Base-by-base conservation (phyloP, 768 basidiomycete species). In the Holtermanniella nyarrowii region DNA sequence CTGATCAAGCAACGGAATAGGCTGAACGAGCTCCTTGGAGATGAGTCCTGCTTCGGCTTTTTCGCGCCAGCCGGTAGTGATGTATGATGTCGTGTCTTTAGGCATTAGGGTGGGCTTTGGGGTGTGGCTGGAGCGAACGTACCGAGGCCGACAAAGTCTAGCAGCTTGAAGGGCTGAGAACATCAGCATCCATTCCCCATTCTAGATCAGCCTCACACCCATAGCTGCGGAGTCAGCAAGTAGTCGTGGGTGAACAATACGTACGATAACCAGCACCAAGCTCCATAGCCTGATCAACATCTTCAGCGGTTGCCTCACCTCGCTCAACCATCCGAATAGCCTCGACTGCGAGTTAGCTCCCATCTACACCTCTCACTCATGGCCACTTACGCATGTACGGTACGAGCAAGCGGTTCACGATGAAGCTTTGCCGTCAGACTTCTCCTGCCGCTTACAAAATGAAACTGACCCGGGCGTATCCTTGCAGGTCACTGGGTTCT, bases 221-320 rank as follows among this genome's bases (percentile, higher is more conserved):
- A 73, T 70, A 22, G 69, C 66, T 68, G 52, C 14, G 20, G 25
- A 18, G 53, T 53, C 45, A 50, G 51, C 48, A 18, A 25, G 20
- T 21, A 2, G 13, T 2, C 31, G 16, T 39, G 27, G n/a, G 27
- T 18, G 7, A 39, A 14, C 18, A 39, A n/a, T 16, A 64, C 64
- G 70, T 49, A 70, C 64, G 69, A 60, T 68, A 68, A 14, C 75
- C 75, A 1, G 74, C 75, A 0, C 75, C 75, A 1, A 75, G 62
- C 57, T 75, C 73, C 75, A 76, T 75, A 13, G 75, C 74, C n/a
- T 61, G 63, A 56, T 76, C 74, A 43, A 75, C 63, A 57, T 76
- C 74, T 46, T 70, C 62, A 0, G 72, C 61, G 1, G 73, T 63
- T 0, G 74, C 75, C 24, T 76, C 75, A 3, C 74, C 75, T 21